Percentiles rank a stretch among this genome's conserved stretches.
Evolutionary conservation across 192 early-diverging fungal genomes (phyloP).

Genomic region (Coemansia sp.): DNA sequence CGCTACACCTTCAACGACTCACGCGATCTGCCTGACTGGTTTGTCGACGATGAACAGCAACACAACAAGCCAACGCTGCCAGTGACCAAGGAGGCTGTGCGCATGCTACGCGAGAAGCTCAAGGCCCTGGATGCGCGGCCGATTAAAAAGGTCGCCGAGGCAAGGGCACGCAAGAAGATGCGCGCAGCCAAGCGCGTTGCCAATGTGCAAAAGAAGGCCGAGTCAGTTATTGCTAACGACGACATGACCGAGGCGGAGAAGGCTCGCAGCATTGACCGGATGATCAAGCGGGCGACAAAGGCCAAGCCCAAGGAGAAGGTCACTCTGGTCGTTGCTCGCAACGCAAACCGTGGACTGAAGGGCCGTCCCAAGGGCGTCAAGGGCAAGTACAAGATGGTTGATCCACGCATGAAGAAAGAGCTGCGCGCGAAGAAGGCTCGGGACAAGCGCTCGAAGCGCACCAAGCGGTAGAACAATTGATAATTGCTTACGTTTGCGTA

Average conservation of each 20-base stretch:
- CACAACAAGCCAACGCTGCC: slow-evolving; percentile 91
- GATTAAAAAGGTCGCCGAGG: slow-evolving; percentile 99
- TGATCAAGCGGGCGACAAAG: slow-evolving; percentile 84
- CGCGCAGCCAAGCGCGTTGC: slow-evolving; percentile 73
- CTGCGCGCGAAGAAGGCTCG: slow-evolving; percentile 75
- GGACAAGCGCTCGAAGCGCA: slow-evolving; percentile 40
- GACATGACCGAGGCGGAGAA: slow-evolving; percentile 93
- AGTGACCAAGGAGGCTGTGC: slow-evolving; percentile 96
- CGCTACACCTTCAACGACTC: slow-evolving; percentile 88
- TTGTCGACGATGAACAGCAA: slow-evolving; percentile 86
- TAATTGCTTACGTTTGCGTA: neutral
- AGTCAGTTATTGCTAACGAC: slow-evolving; percentile 79
- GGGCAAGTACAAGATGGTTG: slow-evolving; percentile 98
- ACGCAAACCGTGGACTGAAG: slow-evolving; percentile 76
- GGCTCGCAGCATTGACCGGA: slow-evolving; percentile 74
- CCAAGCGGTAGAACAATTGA: slow-evolving; percentile 13
- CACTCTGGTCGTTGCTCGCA: slow-evolving; percentile 90
- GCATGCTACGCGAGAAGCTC: slow-evolving; percentile 78
- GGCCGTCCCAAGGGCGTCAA: slow-evolving; percentile 97
- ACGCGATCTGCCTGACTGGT: slow-evolving; percentile 87
- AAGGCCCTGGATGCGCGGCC: slow-evolving; percentile 94
- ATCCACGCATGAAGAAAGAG: slow-evolving; percentile 96
- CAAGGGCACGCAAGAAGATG: slow-evolving; percentile 95
- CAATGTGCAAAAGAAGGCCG: slow-evolving; percentile 89
- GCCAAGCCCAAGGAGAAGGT: slow-evolving; percentile 75